Conservation (phyloP, 805 yeast genomes). For the Yarrowia sp. region DNA sequence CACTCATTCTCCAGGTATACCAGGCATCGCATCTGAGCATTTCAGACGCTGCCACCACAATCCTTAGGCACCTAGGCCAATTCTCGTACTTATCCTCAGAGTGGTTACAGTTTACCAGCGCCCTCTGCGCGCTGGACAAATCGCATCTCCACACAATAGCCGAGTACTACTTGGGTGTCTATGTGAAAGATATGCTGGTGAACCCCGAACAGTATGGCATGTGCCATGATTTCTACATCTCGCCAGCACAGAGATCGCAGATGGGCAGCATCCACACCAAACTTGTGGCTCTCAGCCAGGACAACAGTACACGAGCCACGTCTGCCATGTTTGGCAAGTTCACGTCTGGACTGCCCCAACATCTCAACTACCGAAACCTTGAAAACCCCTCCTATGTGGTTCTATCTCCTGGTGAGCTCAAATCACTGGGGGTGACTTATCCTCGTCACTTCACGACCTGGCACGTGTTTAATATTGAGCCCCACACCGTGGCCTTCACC, state of each 20-base stretch:
- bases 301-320: neutral
- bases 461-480: constrained; percentile 24
- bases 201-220: constrained; percentile 23
- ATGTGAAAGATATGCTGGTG: constrained; percentile 11
- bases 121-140: neutral
- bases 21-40: neutral
- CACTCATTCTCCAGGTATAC: constrained; percentile 18
- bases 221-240: constrained; percentile 16
- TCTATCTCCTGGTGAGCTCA: constrained; percentile 9
- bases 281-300: neutral
- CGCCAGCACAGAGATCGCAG: constrained; percentile 8
- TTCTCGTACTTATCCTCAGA: neutral
- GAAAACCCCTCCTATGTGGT: constrained; percentile 11
- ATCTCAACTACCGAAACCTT: neutral
- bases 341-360: neutral
- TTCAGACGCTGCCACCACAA: neutral
- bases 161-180: constrained; percentile 2
- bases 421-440: neutral
- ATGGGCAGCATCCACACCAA: constrained; percentile 1
- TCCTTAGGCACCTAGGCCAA: constrained; percentile 2
- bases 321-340: neutral
- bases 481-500: constrained; percentile 15
- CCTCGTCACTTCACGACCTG: constrained; percentile 6
- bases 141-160: neutral
- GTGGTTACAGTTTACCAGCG: constrained; percentile 11